phyloP scores from a whole-genome alignment of 2,329 filamentous ascomycete species.

The Coniochaeta ligniaria region DNA sequence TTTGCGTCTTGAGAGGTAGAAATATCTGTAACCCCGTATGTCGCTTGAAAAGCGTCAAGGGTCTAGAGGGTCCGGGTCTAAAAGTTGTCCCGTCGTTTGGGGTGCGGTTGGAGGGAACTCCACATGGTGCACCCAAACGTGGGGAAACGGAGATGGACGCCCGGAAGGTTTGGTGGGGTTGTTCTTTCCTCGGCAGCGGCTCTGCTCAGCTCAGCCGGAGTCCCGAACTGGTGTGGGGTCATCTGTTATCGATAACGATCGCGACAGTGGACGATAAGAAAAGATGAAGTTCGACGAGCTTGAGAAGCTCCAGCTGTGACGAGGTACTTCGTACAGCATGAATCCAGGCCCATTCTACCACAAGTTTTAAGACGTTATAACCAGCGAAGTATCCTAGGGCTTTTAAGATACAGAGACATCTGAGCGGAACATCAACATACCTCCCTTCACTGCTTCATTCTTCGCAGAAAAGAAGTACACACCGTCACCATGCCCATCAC shows the following conservation, averaged over 20 bases:
- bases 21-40: too few relatives aligned
- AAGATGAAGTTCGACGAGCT: neutral
- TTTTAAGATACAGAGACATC: too few relatives aligned
- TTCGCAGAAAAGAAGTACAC: too few relatives aligned
- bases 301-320: neutral
- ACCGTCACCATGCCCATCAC: conserved; percentile 20
- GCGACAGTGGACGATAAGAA: neutral
- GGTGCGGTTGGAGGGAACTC: neutral
- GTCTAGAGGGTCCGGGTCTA: neutral
- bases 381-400: too few relatives aligned
- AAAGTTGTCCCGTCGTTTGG: neutral
- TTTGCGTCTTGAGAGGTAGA: neutral
- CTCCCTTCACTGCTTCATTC: too few relatives aligned
- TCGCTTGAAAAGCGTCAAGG: neutral
- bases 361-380: too few relatives aligned
- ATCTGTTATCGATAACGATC: neutral
- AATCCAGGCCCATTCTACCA: too few relatives aligned
- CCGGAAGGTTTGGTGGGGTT: neutral
- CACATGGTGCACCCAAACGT: neutral
- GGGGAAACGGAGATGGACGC: neutral
- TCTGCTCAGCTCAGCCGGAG: neutral
- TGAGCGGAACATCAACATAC: too few relatives aligned
- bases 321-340: neutral
- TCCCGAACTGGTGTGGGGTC: neutral
- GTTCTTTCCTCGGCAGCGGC: neutral